phyloP scores from a whole-genome alignment of 2,329 filamentous ascomycete genomes.

The Phialophora expanda region DNA sequence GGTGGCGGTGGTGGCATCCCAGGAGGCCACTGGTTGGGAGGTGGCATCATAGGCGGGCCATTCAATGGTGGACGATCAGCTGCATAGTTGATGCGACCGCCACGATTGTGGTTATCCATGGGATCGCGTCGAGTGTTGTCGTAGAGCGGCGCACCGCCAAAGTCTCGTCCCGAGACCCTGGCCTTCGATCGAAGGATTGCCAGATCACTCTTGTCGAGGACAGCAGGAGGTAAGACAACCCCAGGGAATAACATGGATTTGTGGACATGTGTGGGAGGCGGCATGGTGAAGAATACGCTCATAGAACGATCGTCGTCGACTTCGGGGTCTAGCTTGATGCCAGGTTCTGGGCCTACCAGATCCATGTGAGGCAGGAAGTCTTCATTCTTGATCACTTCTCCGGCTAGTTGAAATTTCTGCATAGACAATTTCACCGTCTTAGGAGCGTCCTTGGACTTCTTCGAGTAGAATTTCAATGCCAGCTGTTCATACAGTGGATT shows the following conservation, averaged over 20 bases:
- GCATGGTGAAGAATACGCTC: slow-evolving; percentile 86
- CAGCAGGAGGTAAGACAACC: slow-evolving; percentile 72
- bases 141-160: slow-evolving; percentile 69
- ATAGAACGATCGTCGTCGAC: slow-evolving; percentile 86
- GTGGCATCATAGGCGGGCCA: slow-evolving; percentile 47
- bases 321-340: slow-evolving; percentile 69
- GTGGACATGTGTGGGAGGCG: slow-evolving; percentile 72
- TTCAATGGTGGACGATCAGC: slow-evolving; percentile 40
- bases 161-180: slow-evolving; percentile 68
- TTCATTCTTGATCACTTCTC: slow-evolving; percentile 79
- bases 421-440: slow-evolving; percentile 75
- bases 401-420: slow-evolving; percentile 74
- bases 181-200: slow-evolving; percentile 72
- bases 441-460: slow-evolving; percentile 67
- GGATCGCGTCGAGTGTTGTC: slow-evolving; percentile 49
- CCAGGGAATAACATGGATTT: slow-evolving; percentile 95
- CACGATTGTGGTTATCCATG: slow-evolving; percentile 36
- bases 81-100: slow-evolving; percentile 61
- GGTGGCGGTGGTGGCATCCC: slow-evolving; percentile 44
- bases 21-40: slow-evolving; percentile 45
- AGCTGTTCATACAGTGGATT: slow-evolving; percentile 88
- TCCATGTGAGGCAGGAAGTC: slow-evolving; percentile 83
- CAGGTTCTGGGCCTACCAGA: slow-evolving; percentile 76
- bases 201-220: slow-evolving; percentile 76
- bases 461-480: slow-evolving; percentile 85